Percentiles rank a stretch among this genome's conserved stretches.
phyloP scores from a whole-genome alignment of 768 basidiomycete species.

The Hericium alpestre region DNA sequence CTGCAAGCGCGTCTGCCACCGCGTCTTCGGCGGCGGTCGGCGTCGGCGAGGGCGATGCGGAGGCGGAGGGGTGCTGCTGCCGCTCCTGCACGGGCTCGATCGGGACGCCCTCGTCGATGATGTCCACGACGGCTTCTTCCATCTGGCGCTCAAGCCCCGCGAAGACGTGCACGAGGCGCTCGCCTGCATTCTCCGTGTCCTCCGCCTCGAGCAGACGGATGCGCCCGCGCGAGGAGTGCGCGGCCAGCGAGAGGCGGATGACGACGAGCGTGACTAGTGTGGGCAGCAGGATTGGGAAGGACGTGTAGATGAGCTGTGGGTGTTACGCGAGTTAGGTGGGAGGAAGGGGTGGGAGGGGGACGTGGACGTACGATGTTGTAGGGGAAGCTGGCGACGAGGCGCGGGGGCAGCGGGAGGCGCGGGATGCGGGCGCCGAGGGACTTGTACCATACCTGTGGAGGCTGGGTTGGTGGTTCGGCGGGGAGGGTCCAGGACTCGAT shows the following conservation, averaged over 20 bases:
- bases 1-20: background rate
- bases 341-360: background rate
- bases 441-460: conserved; percentile 5
- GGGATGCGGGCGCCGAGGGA: background rate
- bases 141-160: conserved; percentile 48
- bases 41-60: background rate
- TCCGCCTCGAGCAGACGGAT: conserved; percentile 57
- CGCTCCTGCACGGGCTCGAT: background rate
- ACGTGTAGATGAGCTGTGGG: conserved; percentile 36
- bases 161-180: conserved; percentile 48
- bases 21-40: background rate
- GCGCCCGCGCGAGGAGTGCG: conserved; percentile 51
- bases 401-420: conserved; percentile 2
- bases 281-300: conserved; percentile 61
- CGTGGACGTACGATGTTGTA: conserved; percentile 50
- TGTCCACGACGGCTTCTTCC: conserved; percentile 50
- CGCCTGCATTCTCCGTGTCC: conserved; percentile 23
- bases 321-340: background rate
- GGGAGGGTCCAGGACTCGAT: conserved; percentile 8
- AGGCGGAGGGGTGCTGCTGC: background rate
- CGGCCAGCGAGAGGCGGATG: conserved; percentile 45
- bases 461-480: conserved; percentile 5
- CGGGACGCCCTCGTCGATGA: conserved; percentile 31
- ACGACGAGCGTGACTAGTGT: conserved; percentile 42
- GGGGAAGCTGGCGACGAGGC: conserved; percentile 35